These are phyloP conservation scores for Purpureocillium lavendulum DNA, from an alignment of 2,329 filamentous ascomycete genomes.

Conservation along the genomic window DNA sequence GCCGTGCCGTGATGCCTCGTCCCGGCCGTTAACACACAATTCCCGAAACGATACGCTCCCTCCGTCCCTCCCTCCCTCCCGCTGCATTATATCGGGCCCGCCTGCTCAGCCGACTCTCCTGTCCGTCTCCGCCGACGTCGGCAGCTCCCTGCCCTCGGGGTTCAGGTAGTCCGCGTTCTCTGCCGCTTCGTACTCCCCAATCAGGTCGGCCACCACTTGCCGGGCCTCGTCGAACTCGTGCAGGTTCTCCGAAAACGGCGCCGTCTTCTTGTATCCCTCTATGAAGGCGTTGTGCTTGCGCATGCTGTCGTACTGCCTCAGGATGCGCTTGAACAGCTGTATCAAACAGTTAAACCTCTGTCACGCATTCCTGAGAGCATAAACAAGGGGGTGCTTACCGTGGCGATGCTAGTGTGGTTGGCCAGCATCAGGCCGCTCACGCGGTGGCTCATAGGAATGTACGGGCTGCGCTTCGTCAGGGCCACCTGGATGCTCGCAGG, in stretches of 20 bases:
- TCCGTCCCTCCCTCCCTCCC: too few species aligned
- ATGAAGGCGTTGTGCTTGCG: slow-evolving; percentile 95
- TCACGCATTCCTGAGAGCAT: too few species aligned
- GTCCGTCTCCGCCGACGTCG: slow-evolving; percentile 44
- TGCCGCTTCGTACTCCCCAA: slow-evolving; percentile 91
- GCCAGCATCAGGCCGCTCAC: slow-evolving; percentile 96
- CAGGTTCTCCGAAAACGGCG: slow-evolving; percentile 84
- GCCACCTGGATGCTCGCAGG: slow-evolving; percentile 97
- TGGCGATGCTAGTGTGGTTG: slow-evolving; percentile 95
- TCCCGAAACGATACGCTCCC: too few species aligned
- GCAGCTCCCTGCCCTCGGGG: slow-evolving; percentile 51
- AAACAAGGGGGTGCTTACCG: slow-evolving; percentile 38
- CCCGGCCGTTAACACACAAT: too few species aligned
- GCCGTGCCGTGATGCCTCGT: neutral
- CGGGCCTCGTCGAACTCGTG: slow-evolving; percentile 93
- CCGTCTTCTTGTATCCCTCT: slow-evolving; percentile 92
- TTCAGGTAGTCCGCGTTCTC: slow-evolving; percentile 86
- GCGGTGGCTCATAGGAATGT: slow-evolving; percentile 86
- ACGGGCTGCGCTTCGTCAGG: slow-evolving; percentile 91
- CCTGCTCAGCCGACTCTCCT: slow-evolving; percentile 35
- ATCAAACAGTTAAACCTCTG: too few species aligned
- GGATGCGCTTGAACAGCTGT: slow-evolving; percentile 83
- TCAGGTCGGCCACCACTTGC: slow-evolving; percentile 83
- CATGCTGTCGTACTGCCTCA: slow-evolving; percentile 87
- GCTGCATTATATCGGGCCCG: too few species aligned